phyloP scores from a whole-genome alignment of 169 alveolate genomes.

The Perkinsus olseni region DNA sequence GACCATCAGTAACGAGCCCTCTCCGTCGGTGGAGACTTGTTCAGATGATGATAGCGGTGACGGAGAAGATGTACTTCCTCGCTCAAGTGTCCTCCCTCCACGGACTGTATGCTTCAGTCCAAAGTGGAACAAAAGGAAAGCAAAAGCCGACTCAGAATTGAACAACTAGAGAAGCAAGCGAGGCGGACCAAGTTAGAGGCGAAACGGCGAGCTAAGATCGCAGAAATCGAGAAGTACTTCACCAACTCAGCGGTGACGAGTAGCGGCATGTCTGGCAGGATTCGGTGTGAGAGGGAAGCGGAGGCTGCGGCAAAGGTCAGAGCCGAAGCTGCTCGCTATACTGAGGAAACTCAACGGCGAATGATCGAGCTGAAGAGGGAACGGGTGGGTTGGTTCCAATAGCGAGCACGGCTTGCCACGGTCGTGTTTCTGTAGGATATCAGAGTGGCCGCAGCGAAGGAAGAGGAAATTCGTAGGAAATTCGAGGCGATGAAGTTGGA shows the following conservation, averaged over 20 bases:
- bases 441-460: neutral
- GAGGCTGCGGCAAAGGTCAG: neutral
- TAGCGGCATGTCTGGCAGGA: neutral
- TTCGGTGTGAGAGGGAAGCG: neutral
- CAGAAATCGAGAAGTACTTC: neutral
- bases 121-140: neutral
- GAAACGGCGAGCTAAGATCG: neutral
- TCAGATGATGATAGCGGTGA: neutral
- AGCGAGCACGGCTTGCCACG: too few relatives aligned
- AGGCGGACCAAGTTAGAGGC: neutral
- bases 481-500: neutral
- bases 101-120: neutral
- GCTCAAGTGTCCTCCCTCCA: neutral
- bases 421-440: neutral
- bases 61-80: neutral
- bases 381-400: neutral
- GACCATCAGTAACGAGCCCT: neutral
- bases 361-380: neutral
- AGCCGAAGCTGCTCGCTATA: too few relatives aligned
- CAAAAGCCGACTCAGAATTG: neutral
- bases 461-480: neutral
- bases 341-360: too few relatives aligned
- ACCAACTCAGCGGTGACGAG: neutral
- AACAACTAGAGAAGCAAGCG: neutral
- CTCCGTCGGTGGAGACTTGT: neutral